Percentiles rank a stretch among this genome's conserved stretches.
Conservation (phyloP, 768 basidiomycete species). For the Lentinula edodes region DNA sequence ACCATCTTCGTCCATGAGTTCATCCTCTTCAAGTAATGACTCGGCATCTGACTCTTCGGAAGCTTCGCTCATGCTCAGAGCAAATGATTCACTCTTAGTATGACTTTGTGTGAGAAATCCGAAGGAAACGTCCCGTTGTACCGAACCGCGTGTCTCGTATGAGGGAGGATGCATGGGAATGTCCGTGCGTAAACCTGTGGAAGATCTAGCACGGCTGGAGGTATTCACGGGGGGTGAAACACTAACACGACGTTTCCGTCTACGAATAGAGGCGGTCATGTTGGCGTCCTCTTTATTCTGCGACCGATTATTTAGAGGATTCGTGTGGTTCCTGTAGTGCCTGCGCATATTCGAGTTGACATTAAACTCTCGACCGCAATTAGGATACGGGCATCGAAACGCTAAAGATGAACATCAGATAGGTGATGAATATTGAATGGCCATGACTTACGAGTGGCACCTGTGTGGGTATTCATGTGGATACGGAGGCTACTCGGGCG, state of each 20-base stretch:
- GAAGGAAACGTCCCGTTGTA: not conserved
- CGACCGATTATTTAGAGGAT: not conserved
- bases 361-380: constrained; percentile 74
- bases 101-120: not conserved
- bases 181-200: not conserved
- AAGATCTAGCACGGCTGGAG: not conserved
- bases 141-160: not conserved
- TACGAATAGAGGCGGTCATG: not conserved
- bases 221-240: not conserved
- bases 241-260: not conserved
- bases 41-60: constrained; percentile 6
- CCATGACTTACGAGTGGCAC: constrained; percentile 54
- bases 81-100: not conserved
- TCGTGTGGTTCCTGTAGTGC: constrained; percentile 63
- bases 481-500: constrained; percentile 63
- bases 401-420: constrained; percentile 31
- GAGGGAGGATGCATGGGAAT: constrained; percentile 1
- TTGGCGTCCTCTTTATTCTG: not conserved
- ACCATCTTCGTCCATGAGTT: not conserved
- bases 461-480: constrained; percentile 67
- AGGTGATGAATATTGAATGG: not conserved
- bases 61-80: not conserved
- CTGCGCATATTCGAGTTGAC: constrained; percentile 84
- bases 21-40: not conserved
- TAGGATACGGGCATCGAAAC: constrained; percentile 68